Conservation (phyloP, 371 early-diverging fungal genomes). For the Chytridiales sp. region DNA sequence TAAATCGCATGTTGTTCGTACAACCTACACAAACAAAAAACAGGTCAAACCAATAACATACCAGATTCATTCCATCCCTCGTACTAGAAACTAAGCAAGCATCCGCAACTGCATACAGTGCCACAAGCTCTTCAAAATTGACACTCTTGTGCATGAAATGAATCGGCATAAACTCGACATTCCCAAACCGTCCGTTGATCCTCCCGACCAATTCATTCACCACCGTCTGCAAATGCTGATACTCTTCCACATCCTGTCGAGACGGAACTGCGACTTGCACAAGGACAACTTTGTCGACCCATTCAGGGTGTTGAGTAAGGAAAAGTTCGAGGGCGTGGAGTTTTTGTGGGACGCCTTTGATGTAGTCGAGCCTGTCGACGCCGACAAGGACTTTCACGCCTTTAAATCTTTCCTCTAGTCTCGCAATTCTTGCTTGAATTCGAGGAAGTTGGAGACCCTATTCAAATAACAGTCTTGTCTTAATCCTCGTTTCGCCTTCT, state of each 20-base stretch:
- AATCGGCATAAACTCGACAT: conserved; percentile 96
- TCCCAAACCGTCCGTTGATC: conserved; percentile 86
- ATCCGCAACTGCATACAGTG: conserved; percentile 95
- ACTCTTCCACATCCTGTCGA: conserved; percentile 93
- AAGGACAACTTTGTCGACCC: conserved; percentile 88
- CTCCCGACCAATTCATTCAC: conserved; percentile 96
- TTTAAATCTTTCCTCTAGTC: conserved; percentile 81
- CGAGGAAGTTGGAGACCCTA: background rate
- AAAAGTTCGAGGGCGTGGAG: conserved; percentile 95
- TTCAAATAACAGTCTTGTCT: too few relatives aligned
- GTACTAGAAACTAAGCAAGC: conserved; percentile 97
- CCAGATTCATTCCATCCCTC: conserved; percentile 99
- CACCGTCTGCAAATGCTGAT: conserved; percentile 83
- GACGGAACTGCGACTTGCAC: conserved; percentile 99
- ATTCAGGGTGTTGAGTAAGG: conserved; percentile 87
- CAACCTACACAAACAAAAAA: background rate
- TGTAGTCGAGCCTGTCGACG: conserved; percentile 99
- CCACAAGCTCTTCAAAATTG: conserved; percentile 90
- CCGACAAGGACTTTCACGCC: conserved; percentile 94
- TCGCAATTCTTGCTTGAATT: conserved; percentile 59
- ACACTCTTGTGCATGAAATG: conserved; percentile 98
- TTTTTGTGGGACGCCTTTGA: conserved; percentile 99
- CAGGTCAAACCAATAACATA: conserved; percentile 53
- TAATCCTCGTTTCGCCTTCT: too few relatives aligned
- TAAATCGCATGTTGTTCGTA: background rate